Evolutionary conservation across 148 eudicot species (phyloP).

Genomic region (Fagopyrum tataricum): DNA sequence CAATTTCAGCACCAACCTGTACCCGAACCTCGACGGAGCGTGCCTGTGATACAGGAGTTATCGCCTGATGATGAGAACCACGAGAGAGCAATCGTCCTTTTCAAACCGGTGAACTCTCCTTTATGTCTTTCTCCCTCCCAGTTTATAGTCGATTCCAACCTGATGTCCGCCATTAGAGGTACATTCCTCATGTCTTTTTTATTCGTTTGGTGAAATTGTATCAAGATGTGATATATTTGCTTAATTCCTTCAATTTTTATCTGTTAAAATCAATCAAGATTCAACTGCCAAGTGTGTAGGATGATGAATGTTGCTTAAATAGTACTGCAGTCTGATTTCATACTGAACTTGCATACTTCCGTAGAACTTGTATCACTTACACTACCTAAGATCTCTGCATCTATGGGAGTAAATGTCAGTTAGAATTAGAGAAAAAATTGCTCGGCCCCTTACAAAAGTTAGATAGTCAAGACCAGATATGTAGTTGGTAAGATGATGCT

Average conservation of each 20-base stretch:
- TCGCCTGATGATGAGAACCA: constrained; percentile 36
- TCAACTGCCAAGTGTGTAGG: not conserved
- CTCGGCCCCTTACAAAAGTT: not conserved
- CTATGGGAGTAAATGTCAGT: not conserved
- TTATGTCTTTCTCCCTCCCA: constrained; percentile 21
- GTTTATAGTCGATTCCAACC: constrained; percentile 40
- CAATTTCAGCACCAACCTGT: constrained; percentile 15
- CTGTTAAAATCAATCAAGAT: not conserved
- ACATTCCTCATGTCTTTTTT: not conserved
- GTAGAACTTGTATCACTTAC: too few species aligned
- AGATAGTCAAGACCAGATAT: not conserved
- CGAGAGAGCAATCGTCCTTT: constrained; percentile 73
- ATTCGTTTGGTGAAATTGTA: too few species aligned
- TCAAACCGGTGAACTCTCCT: constrained; percentile 38
- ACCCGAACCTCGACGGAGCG: constrained; percentile 14
- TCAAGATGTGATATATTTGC: too few species aligned
- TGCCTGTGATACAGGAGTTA: constrained; percentile 40
- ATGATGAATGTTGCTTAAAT: too few species aligned
- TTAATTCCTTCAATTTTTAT: not conserved
- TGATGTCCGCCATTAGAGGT: constrained; percentile 58
- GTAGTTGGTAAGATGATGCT: too few species aligned
- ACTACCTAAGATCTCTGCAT: too few species aligned
- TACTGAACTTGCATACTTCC: too few species aligned
- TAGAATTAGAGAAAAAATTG: not conserved
- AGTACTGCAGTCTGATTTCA: too few species aligned